Conservation (phyloP, 768 basidiomycete genomes). For the Kwoniella newhampshirensis region DNA sequence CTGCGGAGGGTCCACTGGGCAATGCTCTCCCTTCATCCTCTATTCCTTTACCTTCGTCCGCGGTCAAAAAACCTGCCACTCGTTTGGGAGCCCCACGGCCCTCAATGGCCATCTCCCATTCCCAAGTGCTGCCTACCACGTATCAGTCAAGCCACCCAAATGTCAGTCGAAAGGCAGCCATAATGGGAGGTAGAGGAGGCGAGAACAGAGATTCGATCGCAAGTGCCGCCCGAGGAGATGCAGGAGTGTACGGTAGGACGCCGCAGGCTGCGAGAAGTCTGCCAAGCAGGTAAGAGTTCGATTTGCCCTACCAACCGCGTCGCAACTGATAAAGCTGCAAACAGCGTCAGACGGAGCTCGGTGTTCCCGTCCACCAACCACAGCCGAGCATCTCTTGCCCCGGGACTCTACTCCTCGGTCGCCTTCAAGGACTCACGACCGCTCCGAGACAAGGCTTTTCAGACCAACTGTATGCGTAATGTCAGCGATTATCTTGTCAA, state of each 20-base stretch:
- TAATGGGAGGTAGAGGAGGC: conserved; percentile 5
- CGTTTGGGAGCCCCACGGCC: conserved; percentile 48
- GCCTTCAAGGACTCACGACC: conserved; percentile 72
- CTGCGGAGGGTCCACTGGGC: conserved; percentile 32
- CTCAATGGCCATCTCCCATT: conserved; percentile 41
- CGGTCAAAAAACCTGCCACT: conserved; percentile 62
- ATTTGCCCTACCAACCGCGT: not conserved
- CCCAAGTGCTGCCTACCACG: conserved; percentile 5
- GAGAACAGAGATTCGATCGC: conserved; percentile 56
- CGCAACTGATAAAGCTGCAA: conserved; percentile 49
- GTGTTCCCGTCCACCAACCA: conserved; percentile 53
- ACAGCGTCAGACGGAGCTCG: conserved; percentile 72
- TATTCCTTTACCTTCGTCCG: conserved; percentile 69
- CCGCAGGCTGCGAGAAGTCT: conserved; percentile 61
- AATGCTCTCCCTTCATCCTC: conserved; percentile 59
- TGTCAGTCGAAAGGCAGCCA: conserved; percentile 67
- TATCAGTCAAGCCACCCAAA: conserved; percentile 54
- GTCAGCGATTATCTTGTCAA: conserved; percentile 64
- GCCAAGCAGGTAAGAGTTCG: conserved; percentile 56
- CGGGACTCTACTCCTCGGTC: conserved; percentile 47
- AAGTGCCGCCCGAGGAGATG: conserved; percentile 65
- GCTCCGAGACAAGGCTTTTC: conserved; percentile 71
- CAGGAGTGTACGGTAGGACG: conserved; percentile 64
- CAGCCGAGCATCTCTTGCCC: conserved; percentile 59
- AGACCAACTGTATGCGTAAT: conserved; percentile 68